A percentile compares a stretch with the other conserved stretches of the same genome.
Conservation (phyloP, 805 yeast genomes). For the Nakazawaea populi region DNA sequence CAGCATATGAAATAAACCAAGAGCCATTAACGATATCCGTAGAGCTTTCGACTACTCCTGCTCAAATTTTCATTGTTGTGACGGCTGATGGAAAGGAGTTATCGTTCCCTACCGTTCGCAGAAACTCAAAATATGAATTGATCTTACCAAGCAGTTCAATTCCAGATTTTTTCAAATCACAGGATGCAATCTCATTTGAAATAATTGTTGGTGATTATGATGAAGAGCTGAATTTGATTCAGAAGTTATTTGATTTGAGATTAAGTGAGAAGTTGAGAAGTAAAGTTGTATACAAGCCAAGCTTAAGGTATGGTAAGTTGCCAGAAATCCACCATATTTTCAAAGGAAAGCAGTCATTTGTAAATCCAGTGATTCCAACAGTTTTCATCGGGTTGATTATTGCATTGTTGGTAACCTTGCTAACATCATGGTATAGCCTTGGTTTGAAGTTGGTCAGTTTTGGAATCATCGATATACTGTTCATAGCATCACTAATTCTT, state of each 20-base stretch:
- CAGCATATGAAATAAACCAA: slow-evolving; percentile 1
- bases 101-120: slow-evolving; percentile 16
- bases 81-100: slow-evolving; percentile 12
- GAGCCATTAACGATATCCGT: slow-evolving; percentile 7
- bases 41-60: slow-evolving; percentile 14
- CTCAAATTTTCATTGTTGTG: slow-evolving; percentile 19
- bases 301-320: slow-evolving; percentile 38
- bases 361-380: slow-evolving; percentile 44
- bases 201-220: slow-evolving; percentile 23
- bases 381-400: slow-evolving; percentile 41
- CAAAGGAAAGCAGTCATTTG: slow-evolving; percentile 46
- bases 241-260: slow-evolving; percentile 15
- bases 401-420: slow-evolving; percentile 33
- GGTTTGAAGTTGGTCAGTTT: slow-evolving; percentile 29
- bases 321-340: slow-evolving; percentile 65
- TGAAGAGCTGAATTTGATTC: slow-evolving; percentile 12
- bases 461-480: slow-evolving; percentile 32
- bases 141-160: slow-evolving; percentile 16
- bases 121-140: slow-evolving; percentile 12
- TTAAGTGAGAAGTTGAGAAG: neutral
- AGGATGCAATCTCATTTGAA: slow-evolving; percentile 16
- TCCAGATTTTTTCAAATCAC: slow-evolving; percentile 17
- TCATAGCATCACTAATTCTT: slow-evolving; percentile 40
- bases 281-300: slow-evolving; percentile 10
- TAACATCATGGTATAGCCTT: slow-evolving; percentile 36